These are phyloP conservation scores for Metschnikowia cubensis DNA, from an alignment of 805 yeast species.

Conservation along the genomic window DNA sequence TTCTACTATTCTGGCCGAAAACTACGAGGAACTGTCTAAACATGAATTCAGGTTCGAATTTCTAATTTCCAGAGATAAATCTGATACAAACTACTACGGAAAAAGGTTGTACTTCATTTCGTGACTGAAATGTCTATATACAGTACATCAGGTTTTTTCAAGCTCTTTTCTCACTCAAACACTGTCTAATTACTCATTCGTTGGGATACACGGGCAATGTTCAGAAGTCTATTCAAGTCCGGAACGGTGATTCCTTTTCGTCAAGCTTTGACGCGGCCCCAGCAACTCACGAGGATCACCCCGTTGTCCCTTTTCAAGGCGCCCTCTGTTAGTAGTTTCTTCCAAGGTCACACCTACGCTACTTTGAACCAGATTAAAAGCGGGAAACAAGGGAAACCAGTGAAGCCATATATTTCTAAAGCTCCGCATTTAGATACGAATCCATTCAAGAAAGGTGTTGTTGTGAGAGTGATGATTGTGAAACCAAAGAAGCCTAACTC, in stretches of 20 bases:
- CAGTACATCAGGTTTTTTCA: background rate
- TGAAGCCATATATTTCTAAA: constrained; percentile 48
- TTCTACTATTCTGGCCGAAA: background rate
- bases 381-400: constrained; percentile 51
- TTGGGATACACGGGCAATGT: constrained; percentile 7
- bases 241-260: constrained; percentile 7
- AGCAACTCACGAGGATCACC: constrained; percentile 7
- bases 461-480: constrained; percentile 85
- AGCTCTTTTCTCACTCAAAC: constrained; percentile 8
- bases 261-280: constrained; percentile 1
- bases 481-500: constrained; percentile 99
- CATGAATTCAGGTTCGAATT: background rate
- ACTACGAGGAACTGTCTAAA: background rate
- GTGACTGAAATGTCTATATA: background rate
- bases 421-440: constrained; percentile 81
- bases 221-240: constrained; percentile 14
- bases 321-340: constrained; percentile 9
- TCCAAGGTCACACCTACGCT: constrained; percentile 50
- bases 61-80: background rate
- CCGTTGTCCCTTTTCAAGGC: constrained; percentile 15
- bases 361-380: constrained; percentile 74
- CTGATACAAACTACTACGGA: too few relatives aligned
- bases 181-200: background rate
- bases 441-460: constrained; percentile 92
- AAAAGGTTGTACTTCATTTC: background rate